A percentile compares a stretch with the other conserved stretches of the same genome.
Conservation (phyloP, 176 grass and related monocot genomes). For the Tillandsia fasciculata region DNA sequence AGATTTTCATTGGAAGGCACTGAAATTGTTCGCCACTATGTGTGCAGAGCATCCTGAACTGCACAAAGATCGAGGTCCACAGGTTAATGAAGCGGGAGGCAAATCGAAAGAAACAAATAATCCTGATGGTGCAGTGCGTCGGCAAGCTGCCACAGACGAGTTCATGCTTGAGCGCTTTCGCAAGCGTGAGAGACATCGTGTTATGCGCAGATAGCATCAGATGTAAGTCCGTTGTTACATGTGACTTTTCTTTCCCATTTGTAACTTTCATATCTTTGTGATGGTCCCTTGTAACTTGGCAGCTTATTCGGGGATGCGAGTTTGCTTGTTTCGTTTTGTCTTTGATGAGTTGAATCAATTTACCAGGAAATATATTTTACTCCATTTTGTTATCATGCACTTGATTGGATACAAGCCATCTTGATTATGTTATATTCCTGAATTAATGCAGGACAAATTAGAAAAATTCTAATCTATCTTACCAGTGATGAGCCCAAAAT, state of each 20-base stretch:
- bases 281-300: not conserved
- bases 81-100: conserved; percentile 23
- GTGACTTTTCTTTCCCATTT: not conserved
- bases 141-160: conserved; percentile 72
- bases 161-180: conserved; percentile 69
- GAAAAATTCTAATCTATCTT: too few species aligned
- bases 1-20: conserved; percentile 4
- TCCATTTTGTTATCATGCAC: not conserved
- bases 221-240: not conserved
- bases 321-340: not conserved
- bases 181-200: conserved; percentile 68
- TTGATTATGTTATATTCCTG: not conserved
- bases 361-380: not conserved
- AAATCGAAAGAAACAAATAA: conserved; percentile 36
- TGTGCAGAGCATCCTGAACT: conserved; percentile 55
- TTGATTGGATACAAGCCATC: not conserved
- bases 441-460: too few species aligned
- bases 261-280: not conserved
- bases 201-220: conserved; percentile 38
- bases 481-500: too few species aligned
- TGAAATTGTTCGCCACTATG: conserved; percentile 8
- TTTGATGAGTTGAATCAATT: not conserved
- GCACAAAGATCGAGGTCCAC: conserved; percentile 41
- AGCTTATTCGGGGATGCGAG: not conserved
- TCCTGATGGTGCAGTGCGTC: conserved; percentile 29